These are phyloP conservation scores for Colletotrichum eleusines DNA, from an alignment of 2,329 filamentous ascomycete genomes.

Conservation along the genomic window DNA sequence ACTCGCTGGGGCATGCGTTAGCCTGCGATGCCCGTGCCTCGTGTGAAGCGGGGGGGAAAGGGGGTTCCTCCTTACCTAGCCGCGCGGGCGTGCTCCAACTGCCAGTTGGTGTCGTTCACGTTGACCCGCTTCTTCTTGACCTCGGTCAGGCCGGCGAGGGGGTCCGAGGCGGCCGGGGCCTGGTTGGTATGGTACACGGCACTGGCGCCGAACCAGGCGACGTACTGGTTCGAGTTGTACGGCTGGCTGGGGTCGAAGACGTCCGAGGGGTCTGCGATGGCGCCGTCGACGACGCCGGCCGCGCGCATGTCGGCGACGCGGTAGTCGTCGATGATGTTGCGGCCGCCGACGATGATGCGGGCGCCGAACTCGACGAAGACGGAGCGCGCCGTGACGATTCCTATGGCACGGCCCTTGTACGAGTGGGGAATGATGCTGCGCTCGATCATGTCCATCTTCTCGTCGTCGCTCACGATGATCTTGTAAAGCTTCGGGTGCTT, in stretches of 20 bases:
- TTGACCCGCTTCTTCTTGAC: constrained; percentile 87
- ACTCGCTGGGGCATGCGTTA: constrained; percentile 69
- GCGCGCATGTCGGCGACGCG: constrained; percentile 80
- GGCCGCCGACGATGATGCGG: constrained; percentile 91
- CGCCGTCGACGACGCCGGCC: constrained; percentile 86
- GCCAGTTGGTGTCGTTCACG: constrained; percentile 96
- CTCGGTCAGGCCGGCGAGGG: constrained; percentile 78
- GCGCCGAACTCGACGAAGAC: constrained; percentile 98
- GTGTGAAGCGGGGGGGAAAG: not conserved
- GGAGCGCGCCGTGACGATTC: constrained; percentile 94
- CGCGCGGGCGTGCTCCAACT: constrained; percentile 91
- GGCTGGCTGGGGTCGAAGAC: constrained; percentile 79
- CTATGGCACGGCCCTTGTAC: constrained; percentile 97
- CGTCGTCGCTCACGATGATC: constrained; percentile 97
- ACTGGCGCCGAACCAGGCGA: constrained; percentile 97
- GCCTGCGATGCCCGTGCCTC: constrained; percentile 38
- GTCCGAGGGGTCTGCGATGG: constrained; percentile 92
- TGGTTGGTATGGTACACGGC: constrained; percentile 88
- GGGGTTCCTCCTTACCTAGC: constrained; percentile 73
- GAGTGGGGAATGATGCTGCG: constrained; percentile 96
- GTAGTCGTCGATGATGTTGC: constrained; percentile 90
- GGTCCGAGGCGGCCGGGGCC: constrained; percentile 79
- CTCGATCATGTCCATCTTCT: constrained; percentile 96
- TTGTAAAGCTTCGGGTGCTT: constrained; percentile 98
- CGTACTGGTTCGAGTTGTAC: constrained; percentile 99